Conservation (phyloP, 257 asterid genomes). For the Primulina huaijiensis region DNA sequence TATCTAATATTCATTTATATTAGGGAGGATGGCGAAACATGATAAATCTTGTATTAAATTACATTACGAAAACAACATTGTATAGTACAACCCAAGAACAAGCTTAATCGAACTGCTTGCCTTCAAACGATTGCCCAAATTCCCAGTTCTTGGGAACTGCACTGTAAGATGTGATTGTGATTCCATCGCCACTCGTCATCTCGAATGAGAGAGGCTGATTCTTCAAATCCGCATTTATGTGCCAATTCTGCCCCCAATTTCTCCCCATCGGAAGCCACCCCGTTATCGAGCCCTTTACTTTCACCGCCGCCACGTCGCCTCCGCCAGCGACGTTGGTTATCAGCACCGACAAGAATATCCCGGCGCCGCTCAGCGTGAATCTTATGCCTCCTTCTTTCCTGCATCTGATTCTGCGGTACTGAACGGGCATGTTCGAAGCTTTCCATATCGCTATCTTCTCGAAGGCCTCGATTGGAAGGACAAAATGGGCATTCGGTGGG, state of each 20-base stretch:
- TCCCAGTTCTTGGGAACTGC: conserved; percentile 65
- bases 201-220: conserved; percentile 63
- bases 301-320: conserved; percentile 62
- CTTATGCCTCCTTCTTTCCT: conserved; percentile 66
- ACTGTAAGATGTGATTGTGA: conserved; percentile 35
- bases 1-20: no score
- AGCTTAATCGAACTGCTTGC: conserved; percentile 52
- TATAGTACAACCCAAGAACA: not conserved
- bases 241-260: conserved; percentile 79
- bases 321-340: conserved; percentile 58
- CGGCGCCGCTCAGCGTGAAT: conserved; percentile 50
- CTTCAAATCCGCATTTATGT: conserved; percentile 50
- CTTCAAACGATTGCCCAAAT: conserved; percentile 60
- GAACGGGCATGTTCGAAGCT: conserved; percentile 84
- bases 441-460: conserved; percentile 97
- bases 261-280: conserved; percentile 78
- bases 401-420: conserved; percentile 69
- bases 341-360: conserved; percentile 53
- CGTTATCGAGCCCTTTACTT: conserved; percentile 61
- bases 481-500: conserved; percentile 90
- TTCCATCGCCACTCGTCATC: conserved; percentile 55
- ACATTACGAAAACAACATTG: not conserved
- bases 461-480: conserved; percentile 81
- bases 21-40: no score
- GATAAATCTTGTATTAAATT: no score